A percentile compares a stretch with the other conserved stretches of the same genome.
Evolutionary conservation across 1,284 basidiomycete species (phyloP).

Genomic region (Apiotrichum akiyoshidainum): DNA sequence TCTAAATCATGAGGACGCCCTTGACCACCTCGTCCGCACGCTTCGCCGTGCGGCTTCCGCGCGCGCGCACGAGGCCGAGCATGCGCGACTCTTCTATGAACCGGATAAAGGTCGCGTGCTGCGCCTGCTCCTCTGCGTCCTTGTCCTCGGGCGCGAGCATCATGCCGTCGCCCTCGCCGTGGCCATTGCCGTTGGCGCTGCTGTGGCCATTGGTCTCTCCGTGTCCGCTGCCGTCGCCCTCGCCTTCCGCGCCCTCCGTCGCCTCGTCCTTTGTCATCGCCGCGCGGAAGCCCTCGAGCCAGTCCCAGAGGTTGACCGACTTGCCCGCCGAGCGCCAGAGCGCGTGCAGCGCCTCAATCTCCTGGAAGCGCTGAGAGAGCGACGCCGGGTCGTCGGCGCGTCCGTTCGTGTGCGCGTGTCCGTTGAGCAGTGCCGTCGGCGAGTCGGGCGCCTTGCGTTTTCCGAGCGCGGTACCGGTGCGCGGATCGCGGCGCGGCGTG

Average conservation of each 20-base stretch:
- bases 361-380: constrained; percentile 18
- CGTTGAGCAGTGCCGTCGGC: not conserved
- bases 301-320: constrained; percentile 47
- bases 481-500: not conserved
- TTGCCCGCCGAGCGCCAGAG: constrained; percentile 40
- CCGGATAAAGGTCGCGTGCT: constrained; percentile 44
- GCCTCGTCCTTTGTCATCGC: constrained; percentile 13
- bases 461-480: not conserved
- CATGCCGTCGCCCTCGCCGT: not conserved
- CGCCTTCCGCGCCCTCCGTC: constrained; percentile 1
- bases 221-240: not conserved
- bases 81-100: constrained; percentile 47
- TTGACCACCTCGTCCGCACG: constrained; percentile 44
- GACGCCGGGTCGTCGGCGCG: not conserved
- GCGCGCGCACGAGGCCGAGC: constrained; percentile 41
- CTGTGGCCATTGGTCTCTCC: not conserved
- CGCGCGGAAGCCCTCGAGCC: constrained; percentile 41
- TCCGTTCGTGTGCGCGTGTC: not conserved
- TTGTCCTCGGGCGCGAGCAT: constrained; percentile 9
- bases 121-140: constrained; percentile 21
- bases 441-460: not conserved
- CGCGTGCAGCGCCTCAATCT: constrained; percentile 34
- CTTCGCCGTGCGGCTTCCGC: constrained; percentile 27
- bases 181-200: not conserved
- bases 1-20: constrained; percentile 32